A percentile compares a stretch with the other conserved stretches of the same genome.
Conservation (phyloP, 345 rosid species). For the Toxicodendron radicans region DNA sequence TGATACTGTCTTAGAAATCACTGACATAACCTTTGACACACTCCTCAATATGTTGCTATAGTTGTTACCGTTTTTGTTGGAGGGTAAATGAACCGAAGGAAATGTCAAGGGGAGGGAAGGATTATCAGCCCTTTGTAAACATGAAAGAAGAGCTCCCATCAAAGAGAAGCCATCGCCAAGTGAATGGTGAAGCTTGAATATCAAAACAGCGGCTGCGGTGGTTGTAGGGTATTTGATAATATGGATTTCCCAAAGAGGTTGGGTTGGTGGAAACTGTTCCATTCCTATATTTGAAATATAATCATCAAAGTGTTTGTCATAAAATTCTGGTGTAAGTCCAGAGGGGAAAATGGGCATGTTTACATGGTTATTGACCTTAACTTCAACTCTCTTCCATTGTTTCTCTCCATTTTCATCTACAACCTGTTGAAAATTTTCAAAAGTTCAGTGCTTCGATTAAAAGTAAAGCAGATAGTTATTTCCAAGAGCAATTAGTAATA, state of each 20-base stretch:
- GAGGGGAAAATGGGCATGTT: constrained; percentile 22
- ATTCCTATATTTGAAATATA: constrained; percentile 25
- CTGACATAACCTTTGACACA: constrained; percentile 1
- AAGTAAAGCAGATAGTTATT: no score
- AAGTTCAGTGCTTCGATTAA: no score
- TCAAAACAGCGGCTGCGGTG: constrained; percentile 8
- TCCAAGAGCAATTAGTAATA: no score
- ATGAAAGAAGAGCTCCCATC: constrained; percentile 56
- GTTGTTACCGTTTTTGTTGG: neutral
- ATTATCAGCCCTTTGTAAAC: constrained; percentile 48
- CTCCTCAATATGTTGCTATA: neutral
- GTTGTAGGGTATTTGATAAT: constrained; percentile 32
- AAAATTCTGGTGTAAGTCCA: constrained; percentile 18
- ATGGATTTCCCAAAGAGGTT: constrained; percentile 42
- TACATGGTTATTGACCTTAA: constrained; percentile 24
- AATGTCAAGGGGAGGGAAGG: constrained; percentile 47
- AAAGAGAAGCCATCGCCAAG: constrained; percentile 58
- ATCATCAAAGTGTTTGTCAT: constrained; percentile 22
- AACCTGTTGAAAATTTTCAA: constrained; percentile 8
- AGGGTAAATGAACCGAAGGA: constrained; percentile 22
- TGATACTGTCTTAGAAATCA: constrained; percentile 21
- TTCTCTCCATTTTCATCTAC: constrained; percentile 11
- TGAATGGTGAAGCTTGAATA: constrained; percentile 60
- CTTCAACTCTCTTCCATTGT: constrained; percentile 19
- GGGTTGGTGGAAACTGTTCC: constrained; percentile 19